A percentile compares a stretch with the other conserved stretches of the same genome.
phyloP scores from a whole-genome alignment of 768 basidiomycete species.

The Kwoniella bestiolae region DNA sequence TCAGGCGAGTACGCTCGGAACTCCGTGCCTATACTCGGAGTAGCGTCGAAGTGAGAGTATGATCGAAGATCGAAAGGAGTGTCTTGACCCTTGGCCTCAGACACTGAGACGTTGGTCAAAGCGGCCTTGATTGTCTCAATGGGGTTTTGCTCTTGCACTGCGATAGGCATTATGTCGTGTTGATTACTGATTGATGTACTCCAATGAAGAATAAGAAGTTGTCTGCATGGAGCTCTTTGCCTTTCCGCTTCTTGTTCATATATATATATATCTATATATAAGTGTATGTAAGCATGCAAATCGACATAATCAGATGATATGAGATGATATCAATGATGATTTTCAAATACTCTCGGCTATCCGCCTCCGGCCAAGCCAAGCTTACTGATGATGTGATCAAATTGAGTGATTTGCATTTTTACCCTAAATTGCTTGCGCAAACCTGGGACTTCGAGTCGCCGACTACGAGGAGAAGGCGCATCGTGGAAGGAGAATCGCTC shows the following conservation, averaged over 20 bases:
- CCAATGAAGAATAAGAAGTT: background rate
- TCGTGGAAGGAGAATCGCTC: background rate
- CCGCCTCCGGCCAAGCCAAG: too few relatives aligned
- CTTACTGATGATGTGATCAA: background rate
- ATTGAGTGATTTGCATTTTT: too few relatives aligned
- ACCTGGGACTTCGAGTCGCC: too few relatives aligned
- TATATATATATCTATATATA: too few relatives aligned
- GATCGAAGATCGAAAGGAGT: constrained; percentile 31
- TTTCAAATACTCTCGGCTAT: background rate
- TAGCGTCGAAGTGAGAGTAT: constrained; percentile 52
- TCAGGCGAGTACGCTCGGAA: constrained; percentile 55
- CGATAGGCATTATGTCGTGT: constrained; percentile 24
- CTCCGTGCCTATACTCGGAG: constrained; percentile 65
- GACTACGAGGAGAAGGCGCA: too few relatives aligned
- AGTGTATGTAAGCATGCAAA: too few relatives aligned
- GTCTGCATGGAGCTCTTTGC: background rate
- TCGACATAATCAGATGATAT: too few relatives aligned
- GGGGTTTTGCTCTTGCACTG: constrained; percentile 13
- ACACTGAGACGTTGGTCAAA: constrained; percentile 6
- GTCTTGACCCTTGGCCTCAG: background rate
- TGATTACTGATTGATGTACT: background rate
- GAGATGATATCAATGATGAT: background rate
- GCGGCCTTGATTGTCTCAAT: constrained; percentile 31
- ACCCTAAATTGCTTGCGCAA: too few relatives aligned
- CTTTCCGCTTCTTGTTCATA: too few relatives aligned